Evolutionary conservation across 1,284 basidiomycete species (phyloP), one percentile per base, ranked within the genome.

Genomic region (Cryptococcus jaspeensis): DNA sequence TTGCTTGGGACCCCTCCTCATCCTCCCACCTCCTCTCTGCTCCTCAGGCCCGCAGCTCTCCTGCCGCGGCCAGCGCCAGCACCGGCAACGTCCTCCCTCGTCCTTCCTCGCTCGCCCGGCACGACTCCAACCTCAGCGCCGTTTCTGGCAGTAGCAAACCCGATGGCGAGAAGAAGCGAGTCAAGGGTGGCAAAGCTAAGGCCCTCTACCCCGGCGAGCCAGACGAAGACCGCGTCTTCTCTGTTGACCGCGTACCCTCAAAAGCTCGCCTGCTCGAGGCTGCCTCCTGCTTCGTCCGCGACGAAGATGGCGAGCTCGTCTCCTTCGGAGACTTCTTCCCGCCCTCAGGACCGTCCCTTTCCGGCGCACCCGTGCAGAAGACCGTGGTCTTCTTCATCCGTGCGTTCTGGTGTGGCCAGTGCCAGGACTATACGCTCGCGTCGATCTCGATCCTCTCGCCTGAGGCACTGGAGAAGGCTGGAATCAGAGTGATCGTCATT

Each of bases 391-490:
- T 78, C 64, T 77, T 74, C 59, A 68, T 76, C 38, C 61, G 75
- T 3, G 56, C 71, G 52, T 77, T 75, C 58, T 77, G 75, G 74
- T 78, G 77, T 58, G 75, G 73, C 13, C 70, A 72, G 62, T 76
- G 74, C 51, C 76, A 78, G 60, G 73, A 77, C 43, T 79, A 73
- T 55, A 74, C 68, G 11, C 60, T 72, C 39, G 66, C 69, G 12
- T 74, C 71, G 1, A 53, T 79, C 7, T 55, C 67, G 0, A 59
- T 68, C 6, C 64, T 78, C 28, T 74, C 77, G 53, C 66, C 70
- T 5, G 62, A 61, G 3, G 68, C 67, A 0, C 51, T 78, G 7
- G 63, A 67, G 20, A 62, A 63, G 25, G 63, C 67, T 2, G 69
- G 70, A n/a, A 66, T 78, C 13, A 56, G 66, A 22, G 70, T 75